phyloP scores from a whole-genome alignment of 257 asterid genomes.

The Echites panduratus region DNA sequence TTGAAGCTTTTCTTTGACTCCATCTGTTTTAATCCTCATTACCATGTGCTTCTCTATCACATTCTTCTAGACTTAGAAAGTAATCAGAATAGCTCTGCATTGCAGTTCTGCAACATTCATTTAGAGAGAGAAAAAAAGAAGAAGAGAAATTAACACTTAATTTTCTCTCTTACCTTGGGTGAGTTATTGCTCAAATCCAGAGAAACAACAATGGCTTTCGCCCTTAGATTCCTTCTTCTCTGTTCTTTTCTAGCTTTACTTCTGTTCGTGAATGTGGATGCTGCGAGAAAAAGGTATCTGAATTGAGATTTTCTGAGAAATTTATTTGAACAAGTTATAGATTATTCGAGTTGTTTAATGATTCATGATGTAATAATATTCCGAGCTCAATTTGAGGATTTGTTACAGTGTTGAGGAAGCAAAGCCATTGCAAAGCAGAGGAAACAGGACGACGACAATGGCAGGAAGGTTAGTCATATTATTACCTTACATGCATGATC shows the following conservation, averaged over 20 bases:
- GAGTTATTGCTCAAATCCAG: background rate
- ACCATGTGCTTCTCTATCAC: constrained; percentile 16
- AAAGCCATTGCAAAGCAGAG: constrained; percentile 28
- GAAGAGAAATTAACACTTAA: too few relatives aligned
- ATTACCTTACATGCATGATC: constrained; percentile 4
- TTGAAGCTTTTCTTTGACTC: constrained; percentile 30
- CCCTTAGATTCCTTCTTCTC: constrained; percentile 21
- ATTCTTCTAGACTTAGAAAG: background rate
- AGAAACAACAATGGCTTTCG: constrained; percentile 45
- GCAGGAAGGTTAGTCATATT: constrained; percentile 38
- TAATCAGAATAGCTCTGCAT: background rate
- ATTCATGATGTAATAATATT: background rate
- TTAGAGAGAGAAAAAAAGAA: background rate
- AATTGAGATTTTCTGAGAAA: too few relatives aligned
- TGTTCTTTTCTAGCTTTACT: constrained; percentile 32
- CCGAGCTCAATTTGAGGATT: background rate
- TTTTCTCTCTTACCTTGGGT: background rate
- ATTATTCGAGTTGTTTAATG: background rate
- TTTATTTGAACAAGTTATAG: background rate
- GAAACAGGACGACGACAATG: constrained; percentile 50
- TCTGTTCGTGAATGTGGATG: constrained; percentile 22
- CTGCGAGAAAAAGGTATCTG: constrained; percentile 40
- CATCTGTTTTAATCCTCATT: constrained; percentile 13
- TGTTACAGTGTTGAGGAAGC: constrained; percentile 22
- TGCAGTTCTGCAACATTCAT: background rate